Evolutionary conservation across 495 filamentous ascomycete species (phyloP).

Genomic region (Hypoxylon perforatum): DNA sequence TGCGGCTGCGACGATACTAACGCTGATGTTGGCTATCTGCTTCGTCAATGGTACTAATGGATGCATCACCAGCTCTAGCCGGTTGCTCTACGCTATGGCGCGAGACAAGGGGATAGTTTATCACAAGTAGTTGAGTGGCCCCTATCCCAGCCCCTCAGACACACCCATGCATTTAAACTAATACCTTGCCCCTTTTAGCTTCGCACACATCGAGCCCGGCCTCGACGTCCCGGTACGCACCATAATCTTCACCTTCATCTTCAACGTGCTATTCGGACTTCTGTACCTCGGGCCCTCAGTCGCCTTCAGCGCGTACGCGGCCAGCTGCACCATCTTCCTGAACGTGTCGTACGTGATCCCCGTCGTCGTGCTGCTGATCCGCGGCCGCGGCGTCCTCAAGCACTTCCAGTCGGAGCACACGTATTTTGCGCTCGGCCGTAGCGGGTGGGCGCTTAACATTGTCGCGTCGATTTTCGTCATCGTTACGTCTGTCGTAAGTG

Average conservation of each 20-base stretch:
- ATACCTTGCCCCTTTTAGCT: conserved; percentile 23
- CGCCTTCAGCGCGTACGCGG: conserved; percentile 48
- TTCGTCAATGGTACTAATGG: conserved; percentile 53
- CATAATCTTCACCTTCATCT: conserved; percentile 46
- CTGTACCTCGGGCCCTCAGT: conserved; percentile 49
- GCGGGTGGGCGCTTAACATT: conserved; percentile 40
- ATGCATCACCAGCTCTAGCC: conserved; percentile 63
- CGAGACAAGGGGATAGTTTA: conserved; percentile 65
- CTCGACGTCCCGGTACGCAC: conserved; percentile 49
- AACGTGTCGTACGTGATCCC: conserved; percentile 50
- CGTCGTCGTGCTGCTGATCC: conserved; percentile 44
- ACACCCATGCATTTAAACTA: not conserved
- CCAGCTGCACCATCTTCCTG: conserved; percentile 49
- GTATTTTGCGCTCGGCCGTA: conserved; percentile 37
- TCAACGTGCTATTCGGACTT: conserved; percentile 50
- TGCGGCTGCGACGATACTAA: conserved; percentile 46
- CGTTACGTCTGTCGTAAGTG: conserved; percentile 47
- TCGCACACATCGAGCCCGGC: conserved; percentile 42
- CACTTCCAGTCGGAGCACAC: conserved; percentile 34
- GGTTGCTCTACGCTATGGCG: conserved; percentile 66
- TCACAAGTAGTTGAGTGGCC: conserved; percentile 45
- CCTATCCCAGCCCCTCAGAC: not conserved
- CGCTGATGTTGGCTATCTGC: conserved; percentile 49
- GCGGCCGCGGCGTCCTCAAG: conserved; percentile 40
- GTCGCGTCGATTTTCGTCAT: conserved; percentile 45